Percentiles rank a stretch among this genome's conserved stretches.
Evolutionary conservation across 345 rosid genomes (phyloP).

Genomic region (Eucalyptus marginata): DNA sequence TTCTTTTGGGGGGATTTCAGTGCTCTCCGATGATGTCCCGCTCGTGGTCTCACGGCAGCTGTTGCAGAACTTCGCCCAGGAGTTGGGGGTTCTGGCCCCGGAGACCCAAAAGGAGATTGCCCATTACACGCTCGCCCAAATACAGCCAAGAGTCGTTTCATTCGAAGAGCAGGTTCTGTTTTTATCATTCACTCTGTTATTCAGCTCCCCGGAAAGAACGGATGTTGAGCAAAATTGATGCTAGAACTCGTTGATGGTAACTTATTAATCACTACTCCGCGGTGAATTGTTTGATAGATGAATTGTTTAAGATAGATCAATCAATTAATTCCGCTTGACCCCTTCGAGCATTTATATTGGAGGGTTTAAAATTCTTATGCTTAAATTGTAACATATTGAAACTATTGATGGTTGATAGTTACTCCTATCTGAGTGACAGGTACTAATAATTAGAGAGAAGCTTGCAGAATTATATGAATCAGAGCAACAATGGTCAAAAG

Average conservation of each 20-base stretch:
- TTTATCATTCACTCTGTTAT: background rate
- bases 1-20: constrained; percentile 11
- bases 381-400: background rate
- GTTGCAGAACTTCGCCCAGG: constrained; percentile 81
- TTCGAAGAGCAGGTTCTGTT: constrained; percentile 88
- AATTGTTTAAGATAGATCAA: background rate
- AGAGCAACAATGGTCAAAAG: constrained; percentile 90
- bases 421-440: constrained; percentile 18
- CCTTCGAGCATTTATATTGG: background rate
- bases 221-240: background rate
- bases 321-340: background rate
- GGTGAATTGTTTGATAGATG: background rate
- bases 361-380: background rate
- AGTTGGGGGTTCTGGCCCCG: constrained; percentile 66
- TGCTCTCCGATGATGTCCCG: constrained; percentile 87
- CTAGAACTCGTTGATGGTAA: background rate
- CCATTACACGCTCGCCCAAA: constrained; percentile 77
- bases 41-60: constrained; percentile 95
- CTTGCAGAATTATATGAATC: constrained; percentile 92
- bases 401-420: background rate
- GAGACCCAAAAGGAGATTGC: constrained; percentile 89
- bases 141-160: constrained; percentile 96
- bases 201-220: background rate
- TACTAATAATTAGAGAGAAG: constrained; percentile 82
- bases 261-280: background rate